phyloP scores from a whole-genome alignment of 257 asterid genomes.

The Solanum chiquidenum region DNA sequence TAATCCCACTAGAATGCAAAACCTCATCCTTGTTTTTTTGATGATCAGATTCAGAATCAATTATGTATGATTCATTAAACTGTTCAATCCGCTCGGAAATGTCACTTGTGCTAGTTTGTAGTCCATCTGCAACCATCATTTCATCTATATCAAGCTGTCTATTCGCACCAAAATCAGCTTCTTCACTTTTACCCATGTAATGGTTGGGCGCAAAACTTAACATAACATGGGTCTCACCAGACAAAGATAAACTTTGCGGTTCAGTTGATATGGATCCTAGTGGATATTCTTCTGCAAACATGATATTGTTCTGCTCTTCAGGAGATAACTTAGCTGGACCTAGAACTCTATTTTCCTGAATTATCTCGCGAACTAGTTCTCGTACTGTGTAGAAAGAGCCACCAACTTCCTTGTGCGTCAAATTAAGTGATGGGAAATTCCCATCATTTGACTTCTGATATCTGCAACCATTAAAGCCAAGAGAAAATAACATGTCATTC shows the following conservation, averaged over 20 bases:
- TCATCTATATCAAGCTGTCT: slow-evolving; percentile 6
- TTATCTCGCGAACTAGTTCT: slow-evolving; percentile 77
- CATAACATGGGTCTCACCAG: slow-evolving; percentile 16
- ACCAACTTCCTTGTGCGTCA: slow-evolving; percentile 91
- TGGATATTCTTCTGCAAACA: slow-evolving; percentile 41
- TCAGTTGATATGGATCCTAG: slow-evolving; percentile 58
- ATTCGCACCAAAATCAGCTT: slow-evolving; percentile 11
- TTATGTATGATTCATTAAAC: slow-evolving; percentile 6
- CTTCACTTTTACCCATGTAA: slow-evolving; percentile 16
- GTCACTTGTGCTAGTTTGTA: background rate
- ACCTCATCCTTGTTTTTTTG: slow-evolving; percentile 13
- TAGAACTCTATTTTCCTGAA: slow-evolving; percentile 80
- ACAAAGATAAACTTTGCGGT: slow-evolving; percentile 25
- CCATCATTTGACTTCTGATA: slow-evolving; percentile 59
- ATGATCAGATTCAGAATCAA: slow-evolving; percentile 8
- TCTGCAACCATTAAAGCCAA: slow-evolving; percentile 27
- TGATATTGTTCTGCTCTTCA: slow-evolving; percentile 31
- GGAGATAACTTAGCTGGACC: slow-evolving; percentile 55
- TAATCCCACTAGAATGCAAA: background rate
- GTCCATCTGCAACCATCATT: background rate
- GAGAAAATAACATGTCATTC: background rate
- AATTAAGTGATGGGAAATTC: slow-evolving; percentile 71
- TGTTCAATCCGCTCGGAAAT: slow-evolving; percentile 4
- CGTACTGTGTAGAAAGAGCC: slow-evolving; percentile 88
- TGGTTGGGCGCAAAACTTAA: slow-evolving; percentile 4